phyloP scores from a whole-genome alignment of 2,329 filamentous ascomycete species.

The Zymoseptoria pseudotritici region DNA sequence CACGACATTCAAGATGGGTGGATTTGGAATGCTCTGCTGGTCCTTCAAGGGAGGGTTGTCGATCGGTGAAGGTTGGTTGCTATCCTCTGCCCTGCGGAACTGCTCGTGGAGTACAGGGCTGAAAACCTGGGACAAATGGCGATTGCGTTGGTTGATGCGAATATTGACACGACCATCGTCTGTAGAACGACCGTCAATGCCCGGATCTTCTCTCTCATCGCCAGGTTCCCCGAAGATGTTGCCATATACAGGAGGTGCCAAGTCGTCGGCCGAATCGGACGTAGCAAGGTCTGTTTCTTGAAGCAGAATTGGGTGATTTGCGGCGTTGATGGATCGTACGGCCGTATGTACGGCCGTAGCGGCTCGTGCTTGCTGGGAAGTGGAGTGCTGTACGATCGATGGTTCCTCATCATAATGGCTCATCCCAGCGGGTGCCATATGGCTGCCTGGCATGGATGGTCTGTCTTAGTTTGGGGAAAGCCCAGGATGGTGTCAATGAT shows the following conservation, averaged over 20 bases:
- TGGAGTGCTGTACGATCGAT: too few species aligned
- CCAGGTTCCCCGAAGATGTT: constrained; percentile 31
- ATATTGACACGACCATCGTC: constrained; percentile 75
- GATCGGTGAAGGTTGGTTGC: constrained; percentile 49
- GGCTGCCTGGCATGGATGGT: too few species aligned
- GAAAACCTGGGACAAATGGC: constrained; percentile 59
- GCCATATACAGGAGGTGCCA: constrained; percentile 35
- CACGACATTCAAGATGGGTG: constrained; percentile 42
- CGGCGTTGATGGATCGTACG: background rate
- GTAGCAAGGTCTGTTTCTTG: constrained; percentile 6
- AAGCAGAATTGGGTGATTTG: constrained; percentile 6
- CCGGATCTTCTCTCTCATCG: constrained; percentile 32
- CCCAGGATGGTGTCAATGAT: too few species aligned
- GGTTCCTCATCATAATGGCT: too few species aligned
- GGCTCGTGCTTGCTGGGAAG: background rate
- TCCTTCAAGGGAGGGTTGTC: constrained; percentile 65
- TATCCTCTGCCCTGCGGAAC: constrained; percentile 41
- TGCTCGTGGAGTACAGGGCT: constrained; percentile 56
- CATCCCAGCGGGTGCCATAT: too few species aligned
- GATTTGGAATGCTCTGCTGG: constrained; percentile 48
- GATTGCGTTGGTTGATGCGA: constrained; percentile 65
- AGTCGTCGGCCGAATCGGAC: constrained; percentile 13
- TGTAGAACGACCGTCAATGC: constrained; percentile 32
- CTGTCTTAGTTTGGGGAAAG: too few species aligned
- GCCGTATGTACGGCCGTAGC: background rate